These are phyloP conservation scores for Lactarius evosmus DNA, from an alignment of 768 basidiomycete species.

Conservation along the genomic window DNA sequence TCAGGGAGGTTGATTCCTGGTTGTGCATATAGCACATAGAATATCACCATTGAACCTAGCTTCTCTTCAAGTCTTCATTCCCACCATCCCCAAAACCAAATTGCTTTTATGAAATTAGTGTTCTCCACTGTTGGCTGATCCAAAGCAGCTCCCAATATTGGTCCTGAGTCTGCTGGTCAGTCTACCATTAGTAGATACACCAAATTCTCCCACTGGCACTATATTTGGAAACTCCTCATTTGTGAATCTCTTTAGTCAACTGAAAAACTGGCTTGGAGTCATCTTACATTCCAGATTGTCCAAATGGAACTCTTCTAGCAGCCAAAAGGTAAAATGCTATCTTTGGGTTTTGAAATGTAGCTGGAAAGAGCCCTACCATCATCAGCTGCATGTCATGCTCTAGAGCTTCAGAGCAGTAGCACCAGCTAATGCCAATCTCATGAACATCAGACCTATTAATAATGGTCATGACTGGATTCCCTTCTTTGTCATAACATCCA, in stretches of 20 bases:
- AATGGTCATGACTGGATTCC: not conserved
- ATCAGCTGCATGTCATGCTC: too few species aligned
- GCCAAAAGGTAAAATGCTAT: too few species aligned
- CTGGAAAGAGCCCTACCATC: constrained; percentile 7
- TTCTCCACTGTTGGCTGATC: not conserved
- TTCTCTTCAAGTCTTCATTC: not conserved
- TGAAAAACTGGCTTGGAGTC: constrained; percentile 3
- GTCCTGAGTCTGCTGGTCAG: too few species aligned
- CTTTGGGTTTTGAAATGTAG: not conserved
- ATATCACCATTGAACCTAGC: too few species aligned
- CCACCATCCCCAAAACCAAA: not conserved
- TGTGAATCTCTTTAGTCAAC: not conserved
- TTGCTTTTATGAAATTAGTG: not conserved
- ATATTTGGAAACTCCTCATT: not conserved
- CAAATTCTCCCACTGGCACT: not conserved
- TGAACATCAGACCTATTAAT: constrained; percentile 7
- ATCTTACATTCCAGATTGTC: too few species aligned
- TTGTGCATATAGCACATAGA: not conserved
- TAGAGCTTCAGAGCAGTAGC: not conserved
- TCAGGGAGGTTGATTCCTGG: not conserved
- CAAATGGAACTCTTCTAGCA: too few species aligned
- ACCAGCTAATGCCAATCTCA: not conserved
- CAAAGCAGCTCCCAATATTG: too few species aligned
- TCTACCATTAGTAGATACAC: not conserved
- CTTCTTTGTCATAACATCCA: not conserved